Base-by-base conservation (phyloP, 169 alveolate genomes). In the Neospora caninum region DNA sequence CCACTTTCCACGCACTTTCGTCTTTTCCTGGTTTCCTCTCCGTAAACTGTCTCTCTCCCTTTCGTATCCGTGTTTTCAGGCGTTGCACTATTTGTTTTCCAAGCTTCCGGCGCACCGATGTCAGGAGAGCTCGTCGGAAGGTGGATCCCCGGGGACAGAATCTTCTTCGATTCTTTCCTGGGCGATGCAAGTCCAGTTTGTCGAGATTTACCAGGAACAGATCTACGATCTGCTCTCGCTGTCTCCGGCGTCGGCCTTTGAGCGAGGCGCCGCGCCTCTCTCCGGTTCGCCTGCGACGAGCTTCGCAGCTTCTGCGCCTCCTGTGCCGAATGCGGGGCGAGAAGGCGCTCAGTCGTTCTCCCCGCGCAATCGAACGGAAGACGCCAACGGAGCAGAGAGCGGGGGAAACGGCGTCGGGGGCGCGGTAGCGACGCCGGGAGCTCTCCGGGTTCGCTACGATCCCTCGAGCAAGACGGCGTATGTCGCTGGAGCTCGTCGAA, bases 161-260 rank as follows among this genome's bases (percentile, higher is more conserved):
- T 18, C 18, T 78, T 78, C 86, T n/a, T 78, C 86, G 45, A 67
- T 39, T 27, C 38, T 88, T 10, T 20, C 38, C 67, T 88, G 93
- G 93, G 22, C 70, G 38, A 88, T 88, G 93, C 84, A 88, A 86
- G 87, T 88, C n/a, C 93, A 88, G 86, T 88, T 88, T 39, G 86
- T 88, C 29, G 93, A 88, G 53, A 88, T 88, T 27, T 88, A 88
- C 86, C 93, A 88, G 39, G 93, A 88, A 67, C 93, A 64, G 86
- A 54, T 88, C 58, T 88, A 22, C 64, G 93, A 88, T n/a, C 67
- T 88, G 29, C 93, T 88, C 53, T 0, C 93, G 29, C 54, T 39
- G 27, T 67, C 93, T 36, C 41, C 92, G 18, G 43, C 80, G 10
- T 41, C 89, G 16, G 89, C 70, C 7, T 1, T 18, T 10, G 43